Percentiles rank a stretch among this genome's conserved stretches.
Conservation (phyloP, 306 rosid species). For the Begonia masoniana region DNA sequence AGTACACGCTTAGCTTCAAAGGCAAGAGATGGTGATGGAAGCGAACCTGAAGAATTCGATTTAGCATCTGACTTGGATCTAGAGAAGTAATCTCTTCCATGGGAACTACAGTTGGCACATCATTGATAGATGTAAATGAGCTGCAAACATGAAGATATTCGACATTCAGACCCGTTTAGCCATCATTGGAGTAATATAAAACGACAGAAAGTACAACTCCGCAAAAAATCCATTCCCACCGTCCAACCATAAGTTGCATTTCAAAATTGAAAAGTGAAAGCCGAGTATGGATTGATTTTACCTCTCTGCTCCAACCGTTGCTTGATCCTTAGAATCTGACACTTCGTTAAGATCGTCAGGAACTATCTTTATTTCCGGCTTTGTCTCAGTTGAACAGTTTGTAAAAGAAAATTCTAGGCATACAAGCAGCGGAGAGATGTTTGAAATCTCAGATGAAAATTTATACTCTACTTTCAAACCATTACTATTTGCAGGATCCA, state of each 20-base stretch:
- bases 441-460: slow-evolving; percentile 66
- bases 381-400: slow-evolving; percentile 62
- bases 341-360: slow-evolving; percentile 53
- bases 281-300: slow-evolving; percentile 18
- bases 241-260: neutral
- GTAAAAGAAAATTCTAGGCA: slow-evolving; percentile 58
- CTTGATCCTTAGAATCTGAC: slow-evolving; percentile 34
- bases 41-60: slow-evolving; percentile 51
- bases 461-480: slow-evolving; percentile 84
- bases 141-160: slow-evolving; percentile 38
- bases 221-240: slow-evolving; percentile 4
- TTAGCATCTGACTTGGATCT: slow-evolving; percentile 58
- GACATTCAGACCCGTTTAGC: slow-evolving; percentile 12
- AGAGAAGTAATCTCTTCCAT: slow-evolving; percentile 62
- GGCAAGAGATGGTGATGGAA: slow-evolving; percentile 96
- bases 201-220: neutral
- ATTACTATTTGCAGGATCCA: slow-evolving; percentile 70
- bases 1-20: slow-evolving; percentile 60
- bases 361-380: slow-evolving; percentile 45
- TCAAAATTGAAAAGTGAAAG: too few relatives aligned
- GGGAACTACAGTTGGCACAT: slow-evolving; percentile 34
- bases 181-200: neutral
- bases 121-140: slow-evolving; percentile 24
- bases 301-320: slow-evolving; percentile 36
- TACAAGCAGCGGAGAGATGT: slow-evolving; percentile 62